These are phyloP conservation scores for Fusarium pseudocircinatum DNA, from an alignment of 2,329 filamentous ascomycete species.

Conservation along the genomic window DNA sequence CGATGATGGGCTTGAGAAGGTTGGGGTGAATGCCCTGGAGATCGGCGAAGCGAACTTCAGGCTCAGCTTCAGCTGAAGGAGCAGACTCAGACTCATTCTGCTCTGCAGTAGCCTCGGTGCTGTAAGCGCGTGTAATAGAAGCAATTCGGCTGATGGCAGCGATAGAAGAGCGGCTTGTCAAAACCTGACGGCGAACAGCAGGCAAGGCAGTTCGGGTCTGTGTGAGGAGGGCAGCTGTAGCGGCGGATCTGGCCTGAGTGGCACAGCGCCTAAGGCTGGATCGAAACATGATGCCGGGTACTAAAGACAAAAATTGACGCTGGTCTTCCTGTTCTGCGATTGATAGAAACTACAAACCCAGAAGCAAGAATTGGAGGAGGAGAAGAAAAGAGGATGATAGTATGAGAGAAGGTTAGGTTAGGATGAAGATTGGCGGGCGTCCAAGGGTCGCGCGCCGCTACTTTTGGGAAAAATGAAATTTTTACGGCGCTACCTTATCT, in stretches of 20 bases:
- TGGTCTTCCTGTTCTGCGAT: slow-evolving; percentile 14
- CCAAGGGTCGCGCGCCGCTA: slow-evolving; percentile 24
- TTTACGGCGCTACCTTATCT: slow-evolving; percentile 22
- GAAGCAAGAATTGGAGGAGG: slow-evolving; percentile 9
- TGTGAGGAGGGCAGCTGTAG: slow-evolving; percentile 43
- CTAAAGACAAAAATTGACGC: not conserved
- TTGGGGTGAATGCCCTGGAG: slow-evolving; percentile 67
- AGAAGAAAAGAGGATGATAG: slow-evolving; percentile 6
- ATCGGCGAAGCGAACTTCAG: slow-evolving; percentile 56
- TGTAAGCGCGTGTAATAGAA: slow-evolving; percentile 50
- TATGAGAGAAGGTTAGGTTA: slow-evolving; percentile 20
- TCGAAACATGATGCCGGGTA: slow-evolving; percentile 46
- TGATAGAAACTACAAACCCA: slow-evolving; percentile 9
- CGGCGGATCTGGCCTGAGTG: slow-evolving; percentile 47
- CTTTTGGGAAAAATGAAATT: slow-evolving; percentile 12
- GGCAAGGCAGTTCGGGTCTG: slow-evolving; percentile 44
- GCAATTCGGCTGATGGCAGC: slow-evolving; percentile 37
- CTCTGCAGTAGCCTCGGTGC: slow-evolving; percentile 49
- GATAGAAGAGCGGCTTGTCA: slow-evolving; percentile 29
- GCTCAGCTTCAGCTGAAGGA: slow-evolving; percentile 30
- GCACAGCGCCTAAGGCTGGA: slow-evolving; percentile 53
- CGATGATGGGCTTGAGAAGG: slow-evolving; percentile 74
- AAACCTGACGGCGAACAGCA: slow-evolving; percentile 35
- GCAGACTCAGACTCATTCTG: slow-evolving; percentile 20
- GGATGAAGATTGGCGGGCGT: slow-evolving; percentile 25